Base-by-base conservation (phyloP, 805 yeast species). In the Candida railenensis region DNA sequence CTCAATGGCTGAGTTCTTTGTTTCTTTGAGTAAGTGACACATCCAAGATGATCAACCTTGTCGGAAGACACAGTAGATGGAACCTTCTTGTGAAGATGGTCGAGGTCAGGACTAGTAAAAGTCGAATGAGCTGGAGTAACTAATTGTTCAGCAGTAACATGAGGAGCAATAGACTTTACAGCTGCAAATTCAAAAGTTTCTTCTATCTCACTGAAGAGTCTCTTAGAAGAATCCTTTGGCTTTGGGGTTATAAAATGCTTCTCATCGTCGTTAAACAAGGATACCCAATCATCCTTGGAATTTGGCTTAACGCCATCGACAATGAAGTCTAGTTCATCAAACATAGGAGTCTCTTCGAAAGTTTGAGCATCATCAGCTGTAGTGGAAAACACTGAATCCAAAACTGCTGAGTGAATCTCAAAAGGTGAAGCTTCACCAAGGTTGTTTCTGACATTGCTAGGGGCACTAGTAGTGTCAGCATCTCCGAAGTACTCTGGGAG, bases 11-110 rank as follows among this genome's bases (percentile, higher is more conserved):
- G 69, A 22, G 79, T 52, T 58, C 96, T 82, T 55, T 81, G 87
- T 74, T 89, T 90, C 65, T 90, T 82, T 55, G 83, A 80, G 74
- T 88, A 89, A 40, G 85, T 69, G 43, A 87, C 82, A 58, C 85
- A 78, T 34, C 96, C 96, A 45, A 87, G 72, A 53, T 80, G 83
- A 65, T 89, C 96, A 49, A 75, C 68, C 59, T 77, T 80, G 32
- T 52, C 39, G 3, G 16, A 18, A 7, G 33, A 4, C 36, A 14
- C 41, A 22, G 45, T 46, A 8, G 56, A 45, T 18, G 19, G 12
- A 34, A 43, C 47, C 49, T 22, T 40, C 33, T 38, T 52, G 22
- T 12, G 40, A 22, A 48, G 37, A 36, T 46, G 43, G 43, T 63
- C 70, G 37, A 68, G 51, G 36, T 58, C 47, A 14, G 74, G 74